Percentiles rank a stretch among this genome's conserved stretches.
These are phyloP conservation scores for Cladosporium cucumerinum DNA, from an alignment of 2,329 filamentous ascomycete genomes.

Conservation along the genomic window DNA sequence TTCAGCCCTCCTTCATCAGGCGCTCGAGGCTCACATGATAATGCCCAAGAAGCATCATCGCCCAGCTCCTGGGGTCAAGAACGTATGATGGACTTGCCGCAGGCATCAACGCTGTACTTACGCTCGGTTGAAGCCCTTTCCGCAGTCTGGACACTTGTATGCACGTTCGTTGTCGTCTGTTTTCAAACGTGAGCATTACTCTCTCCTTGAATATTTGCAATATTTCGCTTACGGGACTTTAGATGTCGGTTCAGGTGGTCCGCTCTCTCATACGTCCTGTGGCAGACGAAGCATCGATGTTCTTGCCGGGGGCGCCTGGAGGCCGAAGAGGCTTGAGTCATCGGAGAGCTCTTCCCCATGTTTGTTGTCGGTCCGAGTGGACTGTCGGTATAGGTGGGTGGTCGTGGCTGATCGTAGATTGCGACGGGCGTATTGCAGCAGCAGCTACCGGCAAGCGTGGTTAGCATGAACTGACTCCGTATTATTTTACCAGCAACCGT, in stretches of 20 bases:
- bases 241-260: slow-evolving; percentile 28
- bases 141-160: slow-evolving; percentile 26
- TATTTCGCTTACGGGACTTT: slow-evolving; percentile 21
- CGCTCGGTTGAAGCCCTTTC: slow-evolving; percentile 30
- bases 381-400: neutral
- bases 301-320: slow-evolving; percentile 10
- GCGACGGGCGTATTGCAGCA: neutral
- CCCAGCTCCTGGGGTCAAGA: neutral
- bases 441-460: neutral
- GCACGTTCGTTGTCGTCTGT: slow-evolving; percentile 27
- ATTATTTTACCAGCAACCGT: neutral
- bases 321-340: neutral
- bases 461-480: neutral
- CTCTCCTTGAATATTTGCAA: neutral
- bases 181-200: neutral
- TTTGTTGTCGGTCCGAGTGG: slow-evolving; percentile 4
- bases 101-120: neutral
- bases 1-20: neutral
- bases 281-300: slow-evolving; percentile 27
- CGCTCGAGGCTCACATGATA: neutral
- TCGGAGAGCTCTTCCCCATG: slow-evolving; percentile 6
- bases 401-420: neutral
- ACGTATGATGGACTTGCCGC: neutral
- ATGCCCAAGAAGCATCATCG: neutral
- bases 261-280: slow-evolving; percentile 25